Percentiles rank a stretch among this genome's conserved stretches.
Conservation (phyloP, 2,329 filamentous ascomycete species). For the Thermochaetoides dissita region DNA sequence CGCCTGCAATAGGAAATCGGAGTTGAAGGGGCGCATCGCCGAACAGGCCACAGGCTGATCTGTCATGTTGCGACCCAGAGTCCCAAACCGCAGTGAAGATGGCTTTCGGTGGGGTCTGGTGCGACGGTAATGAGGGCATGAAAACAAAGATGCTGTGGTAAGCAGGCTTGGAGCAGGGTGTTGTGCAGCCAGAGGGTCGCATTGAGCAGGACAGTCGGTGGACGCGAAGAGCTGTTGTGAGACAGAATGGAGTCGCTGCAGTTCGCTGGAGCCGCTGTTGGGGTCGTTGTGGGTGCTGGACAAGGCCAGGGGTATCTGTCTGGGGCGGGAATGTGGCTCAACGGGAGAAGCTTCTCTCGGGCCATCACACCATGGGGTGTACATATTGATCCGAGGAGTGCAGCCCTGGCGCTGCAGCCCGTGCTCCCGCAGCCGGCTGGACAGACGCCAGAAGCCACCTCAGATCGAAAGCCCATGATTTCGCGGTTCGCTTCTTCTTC, state of each 20-base stretch:
- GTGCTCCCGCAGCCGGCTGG: too few relatives aligned
- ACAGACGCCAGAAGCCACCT: not conserved
- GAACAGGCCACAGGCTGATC: conserved; percentile 35
- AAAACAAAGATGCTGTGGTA: conserved; percentile 10
- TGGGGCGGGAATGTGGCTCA: conserved; percentile 11
- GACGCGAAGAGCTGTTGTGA: conserved; percentile 11
- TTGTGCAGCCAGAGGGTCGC: conserved; percentile 15
- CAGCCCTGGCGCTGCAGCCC: too few relatives aligned
- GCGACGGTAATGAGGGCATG: conserved; percentile 10
- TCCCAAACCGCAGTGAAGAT: conserved; percentile 8
- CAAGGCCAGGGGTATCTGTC: conserved; percentile 5
- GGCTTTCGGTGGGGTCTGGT: conserved; percentile 13
- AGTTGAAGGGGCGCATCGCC: conserved; percentile 28
- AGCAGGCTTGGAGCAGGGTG: conserved; percentile 13
- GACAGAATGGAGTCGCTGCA: conserved; percentile 3
- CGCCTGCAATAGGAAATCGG: conserved; percentile 5
- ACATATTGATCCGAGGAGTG: conserved; percentile 3
- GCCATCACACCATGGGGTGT: conserved; percentile 9
- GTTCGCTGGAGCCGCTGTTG: too few relatives aligned
- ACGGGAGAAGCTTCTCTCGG: conserved; percentile 14
- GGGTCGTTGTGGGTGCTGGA: not conserved
- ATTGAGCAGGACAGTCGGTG: conserved; percentile 9
- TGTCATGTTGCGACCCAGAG: conserved; percentile 20
- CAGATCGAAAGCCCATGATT: conserved; percentile 14
- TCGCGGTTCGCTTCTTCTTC: conserved; percentile 4